Evolutionary conservation across 108 stramenopile genomes (phyloP), one percentile per base, ranked within the genome.

Genomic region (Skeletonema grethae): DNA sequence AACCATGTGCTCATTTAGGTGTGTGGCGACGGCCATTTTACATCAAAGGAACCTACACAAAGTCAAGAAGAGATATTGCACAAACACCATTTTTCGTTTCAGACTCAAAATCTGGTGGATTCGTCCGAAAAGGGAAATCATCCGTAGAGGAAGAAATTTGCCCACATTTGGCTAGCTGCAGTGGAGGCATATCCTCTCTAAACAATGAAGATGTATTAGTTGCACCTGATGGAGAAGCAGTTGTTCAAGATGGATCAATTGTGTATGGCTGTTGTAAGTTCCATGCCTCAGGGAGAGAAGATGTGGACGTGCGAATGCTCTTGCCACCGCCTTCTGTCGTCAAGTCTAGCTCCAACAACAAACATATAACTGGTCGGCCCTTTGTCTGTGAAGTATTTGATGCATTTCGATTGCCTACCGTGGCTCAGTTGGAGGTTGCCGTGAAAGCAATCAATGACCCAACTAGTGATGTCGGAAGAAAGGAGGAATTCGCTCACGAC

Each of bases 291-390:
- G 96, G 96, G 31, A 71, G 96, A 48, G 96, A 97, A 67, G 96
- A 97, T 67, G 87, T 94, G 82, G 92, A 97, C 71, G 96, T 97
- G 11, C 70, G 92, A n/a, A 94, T 94, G 91, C 55, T 93, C 12
- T 39, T 93, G 8, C 86, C 88, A 24, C 69, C 59, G 57, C 80
- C 77, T 11, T 69, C 65, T 38, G 18, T 57, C 38, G 57, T 45
- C n/a, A 60, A 62, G 38, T 35, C 57, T 22, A 57, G 18, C 46
- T 76, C 73, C 36, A 64, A 70, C 9, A 57, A 83, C 41, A 57
- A 22, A 7, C 58, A 34, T 1, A 74, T 75, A 61, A 78, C 75
- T 22, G 94, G 94, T 25, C 38, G 94, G 45, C 91, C 91, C 7
- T 95, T 95, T 84, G 86, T 86, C 60, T 88, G 86, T 50, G 87